Evolutionary conservation across 73 alveolate genomes (phyloP).

Genomic region (Paramecium octaurelia): DNA sequence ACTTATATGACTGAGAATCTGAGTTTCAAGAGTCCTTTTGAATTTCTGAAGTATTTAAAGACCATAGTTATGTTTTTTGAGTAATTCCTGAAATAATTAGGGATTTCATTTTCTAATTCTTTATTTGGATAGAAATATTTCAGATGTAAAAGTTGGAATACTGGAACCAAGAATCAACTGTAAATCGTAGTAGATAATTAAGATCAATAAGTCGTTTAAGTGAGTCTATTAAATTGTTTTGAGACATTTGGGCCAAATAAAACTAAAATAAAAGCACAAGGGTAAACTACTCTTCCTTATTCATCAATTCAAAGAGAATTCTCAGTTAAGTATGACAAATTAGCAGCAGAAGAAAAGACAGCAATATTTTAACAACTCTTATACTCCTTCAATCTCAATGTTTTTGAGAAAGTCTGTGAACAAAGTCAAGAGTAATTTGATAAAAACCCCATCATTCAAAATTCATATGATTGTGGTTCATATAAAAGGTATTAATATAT

Average conservation of each 20-base stretch:
- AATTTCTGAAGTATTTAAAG: constrained; percentile 16
- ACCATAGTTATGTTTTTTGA: not conserved
- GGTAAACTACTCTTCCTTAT: not conserved
- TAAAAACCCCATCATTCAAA: constrained; percentile 14
- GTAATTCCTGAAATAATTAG: not conserved
- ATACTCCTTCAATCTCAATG: constrained; percentile 25
- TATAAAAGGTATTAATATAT: not conserved
- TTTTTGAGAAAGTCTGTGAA: constrained; percentile 31
- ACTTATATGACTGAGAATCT: not conserved
- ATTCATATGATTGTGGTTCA: constrained; percentile 30
- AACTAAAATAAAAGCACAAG: constrained; percentile 6
- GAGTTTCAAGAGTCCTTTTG: not conserved
- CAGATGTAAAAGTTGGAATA: constrained; percentile 33
- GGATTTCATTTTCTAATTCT: not conserved
- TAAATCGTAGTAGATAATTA: not conserved
- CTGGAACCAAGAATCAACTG: not conserved
- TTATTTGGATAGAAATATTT: constrained; percentile 5
- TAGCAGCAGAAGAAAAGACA: not conserved
- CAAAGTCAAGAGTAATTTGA: constrained; percentile 1
- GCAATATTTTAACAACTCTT: not conserved
- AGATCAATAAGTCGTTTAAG: not conserved
- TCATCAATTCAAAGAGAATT: constrained; percentile 2
- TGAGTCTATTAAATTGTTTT: not conserved
- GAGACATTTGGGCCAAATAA: constrained; percentile 43
- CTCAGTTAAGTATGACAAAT: not conserved